A percentile compares a stretch with the other conserved stretches of the same genome.
Evolutionary conservation across 768 basidiomycete genomes (phyloP).

Genomic region (Russula compacta): DNA sequence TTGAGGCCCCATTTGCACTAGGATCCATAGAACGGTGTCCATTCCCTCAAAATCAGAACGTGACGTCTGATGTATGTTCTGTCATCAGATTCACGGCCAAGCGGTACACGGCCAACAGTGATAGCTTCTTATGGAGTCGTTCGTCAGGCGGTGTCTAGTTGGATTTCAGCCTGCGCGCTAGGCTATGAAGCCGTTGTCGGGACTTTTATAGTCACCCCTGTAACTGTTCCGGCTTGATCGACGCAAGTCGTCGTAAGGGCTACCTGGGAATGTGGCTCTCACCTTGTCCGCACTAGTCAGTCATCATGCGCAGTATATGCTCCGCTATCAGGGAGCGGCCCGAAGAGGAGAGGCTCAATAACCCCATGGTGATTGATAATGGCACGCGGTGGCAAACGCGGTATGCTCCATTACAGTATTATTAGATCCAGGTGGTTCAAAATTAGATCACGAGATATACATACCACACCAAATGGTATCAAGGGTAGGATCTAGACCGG

Average conservation of each 20-base stretch:
- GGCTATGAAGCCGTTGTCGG: neutral
- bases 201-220: neutral
- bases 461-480: neutral
- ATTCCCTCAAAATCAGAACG: conserved; percentile 7
- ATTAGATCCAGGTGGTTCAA: neutral
- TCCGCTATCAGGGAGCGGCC: neutral
- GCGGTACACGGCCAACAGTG: neutral
- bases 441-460: neutral
- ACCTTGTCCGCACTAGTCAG: neutral
- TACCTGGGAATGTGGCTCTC: no score
- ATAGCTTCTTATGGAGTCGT: neutral
- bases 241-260: neutral
- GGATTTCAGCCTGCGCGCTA: neutral
- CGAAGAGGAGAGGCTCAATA: neutral
- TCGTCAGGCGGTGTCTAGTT: neutral
- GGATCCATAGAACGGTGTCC: neutral
- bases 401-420: neutral
- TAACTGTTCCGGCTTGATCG: neutral
- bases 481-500: neutral
- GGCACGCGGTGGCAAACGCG: neutral
- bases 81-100: conserved; percentile 3
- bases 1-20: neutral
- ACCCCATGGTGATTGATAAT: neutral
- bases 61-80: neutral
- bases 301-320: neutral